A percentile compares a stretch with the other conserved stretches of the same genome.
Conservation (phyloP, 805 yeast species). For the Debaryomyces maramus region DNA sequence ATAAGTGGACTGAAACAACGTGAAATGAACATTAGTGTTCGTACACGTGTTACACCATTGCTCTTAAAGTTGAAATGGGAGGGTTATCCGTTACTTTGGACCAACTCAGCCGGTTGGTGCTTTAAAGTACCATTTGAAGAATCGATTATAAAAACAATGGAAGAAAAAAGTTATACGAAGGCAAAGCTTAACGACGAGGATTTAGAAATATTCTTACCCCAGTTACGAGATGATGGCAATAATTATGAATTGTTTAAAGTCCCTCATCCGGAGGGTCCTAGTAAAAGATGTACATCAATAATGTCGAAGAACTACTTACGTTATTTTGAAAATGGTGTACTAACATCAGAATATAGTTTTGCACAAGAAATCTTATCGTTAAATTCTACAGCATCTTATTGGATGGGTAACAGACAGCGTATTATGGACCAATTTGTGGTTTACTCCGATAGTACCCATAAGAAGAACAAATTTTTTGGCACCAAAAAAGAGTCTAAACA, state of each 20-base stretch:
- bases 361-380: conserved; percentile 80
- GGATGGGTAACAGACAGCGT: conserved; percentile 89
- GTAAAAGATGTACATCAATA: conserved; percentile 68
- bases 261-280: conserved; percentile 87
- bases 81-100: conserved; percentile 78
- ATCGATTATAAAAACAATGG: conserved; percentile 24
- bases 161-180: conserved; percentile 38
- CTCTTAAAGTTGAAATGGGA: conserved; percentile 83
- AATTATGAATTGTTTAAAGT: conserved; percentile 58
- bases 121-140: conserved; percentile 57
- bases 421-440: conserved; percentile 86
- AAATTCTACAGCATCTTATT: conserved; percentile 81
- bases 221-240: conserved; percentile 21
- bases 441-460: conserved; percentile 27
- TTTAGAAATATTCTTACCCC: conserved; percentile 20
- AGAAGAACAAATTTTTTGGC: conserved; percentile 24
- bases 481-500: conserved; percentile 22
- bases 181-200: conserved; percentile 32
- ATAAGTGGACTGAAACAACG: conserved; percentile 32
- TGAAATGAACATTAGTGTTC: conserved; percentile 61
- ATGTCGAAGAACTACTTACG: conserved; percentile 74
- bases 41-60: conserved; percentile 75
- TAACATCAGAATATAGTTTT: conserved; percentile 67
- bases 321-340: conserved; percentile 68
- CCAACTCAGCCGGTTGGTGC: conserved; percentile 83